A percentile compares a stretch with the other conserved stretches of the same genome.
Evolutionary conservation across 441 rosid genomes (phyloP).

Genomic region (Melastoma candidum): DNA sequence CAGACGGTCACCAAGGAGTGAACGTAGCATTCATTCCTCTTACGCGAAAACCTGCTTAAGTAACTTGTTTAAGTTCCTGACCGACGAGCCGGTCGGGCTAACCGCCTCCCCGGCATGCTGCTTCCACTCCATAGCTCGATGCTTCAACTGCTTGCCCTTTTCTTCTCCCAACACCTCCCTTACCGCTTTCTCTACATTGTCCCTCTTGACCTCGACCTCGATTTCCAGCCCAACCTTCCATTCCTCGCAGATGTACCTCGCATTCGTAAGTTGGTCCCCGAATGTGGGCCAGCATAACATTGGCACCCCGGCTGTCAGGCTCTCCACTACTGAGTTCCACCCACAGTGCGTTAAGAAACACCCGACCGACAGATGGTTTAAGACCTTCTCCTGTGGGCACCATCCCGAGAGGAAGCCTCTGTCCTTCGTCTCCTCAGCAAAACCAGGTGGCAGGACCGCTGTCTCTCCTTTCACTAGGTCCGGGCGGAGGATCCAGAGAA

Average conservation of each 20-base stretch:
- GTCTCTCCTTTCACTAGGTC: background rate
- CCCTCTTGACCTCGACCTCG: background rate
- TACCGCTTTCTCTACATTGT: background rate
- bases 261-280: background rate
- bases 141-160: background rate
- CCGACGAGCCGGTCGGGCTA: background rate
- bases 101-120: background rate
- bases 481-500: background rate
- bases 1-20: too few species aligned
- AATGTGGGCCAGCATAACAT: background rate
- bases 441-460: background rate
- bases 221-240: constrained; percentile 2
- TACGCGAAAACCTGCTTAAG: background rate
- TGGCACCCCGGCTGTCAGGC: constrained; percentile 1
- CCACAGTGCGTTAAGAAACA: constrained; percentile 1
- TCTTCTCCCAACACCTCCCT: background rate
- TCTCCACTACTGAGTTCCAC: background rate
- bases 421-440: background rate
- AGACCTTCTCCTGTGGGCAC: constrained; percentile 1
- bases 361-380: background rate
- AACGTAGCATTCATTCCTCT: background rate
- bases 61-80: background rate
- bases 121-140: background rate
- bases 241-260: background rate
- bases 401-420: background rate